A percentile compares a stretch with the other conserved stretches of the same genome.
phyloP scores from a whole-genome alignment of 2,329 filamentous ascomycete species.

The Trichoderma sp. region DNA sequence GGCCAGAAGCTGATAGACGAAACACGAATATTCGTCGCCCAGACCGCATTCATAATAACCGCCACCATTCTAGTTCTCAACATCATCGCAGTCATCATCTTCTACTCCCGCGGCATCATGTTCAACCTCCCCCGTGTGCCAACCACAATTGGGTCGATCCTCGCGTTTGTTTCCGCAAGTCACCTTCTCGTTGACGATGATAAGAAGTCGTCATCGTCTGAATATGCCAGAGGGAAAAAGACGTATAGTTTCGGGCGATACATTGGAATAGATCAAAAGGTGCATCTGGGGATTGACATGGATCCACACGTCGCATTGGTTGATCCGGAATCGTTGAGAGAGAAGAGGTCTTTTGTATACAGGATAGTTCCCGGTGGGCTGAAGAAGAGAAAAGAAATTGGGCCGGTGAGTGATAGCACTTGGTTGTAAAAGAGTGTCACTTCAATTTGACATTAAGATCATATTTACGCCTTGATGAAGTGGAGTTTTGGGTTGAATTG shows the following conservation, averaged over 20 bases:
- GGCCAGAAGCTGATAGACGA: slow-evolving; percentile 35
- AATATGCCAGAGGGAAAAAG: background rate
- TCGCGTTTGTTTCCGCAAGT: slow-evolving; percentile 52
- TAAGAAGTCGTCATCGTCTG: background rate
- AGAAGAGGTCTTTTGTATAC: background rate
- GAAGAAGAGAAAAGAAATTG: background rate
- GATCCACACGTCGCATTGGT: slow-evolving; percentile 47
- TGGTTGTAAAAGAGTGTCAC: background rate
- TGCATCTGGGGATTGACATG: slow-evolving; percentile 57
- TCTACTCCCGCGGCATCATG: slow-evolving; percentile 49
- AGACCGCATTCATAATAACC: slow-evolving; percentile 50
- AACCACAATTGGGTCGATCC: slow-evolving; percentile 51
- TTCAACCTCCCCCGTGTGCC: slow-evolving; percentile 56
- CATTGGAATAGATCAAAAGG: slow-evolving; percentile 51
- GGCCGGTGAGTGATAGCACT: background rate
- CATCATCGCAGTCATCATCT: slow-evolving; percentile 44
- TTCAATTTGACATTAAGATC: background rate
- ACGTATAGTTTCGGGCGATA: slow-evolving; percentile 56
- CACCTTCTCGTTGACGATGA: background rate
- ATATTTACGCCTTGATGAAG: no score
- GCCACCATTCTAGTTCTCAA: slow-evolving; percentile 50
- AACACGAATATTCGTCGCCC: slow-evolving; percentile 54
- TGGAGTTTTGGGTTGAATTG: no score
- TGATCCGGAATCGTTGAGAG: slow-evolving; percentile 21
- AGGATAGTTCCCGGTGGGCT: background rate